Evolutionary conservation across 495 filamentous ascomycete species (phyloP), one percentile per base, ranked within the genome.

Genomic region (Umbilicaria muhlenbergii): DNA sequence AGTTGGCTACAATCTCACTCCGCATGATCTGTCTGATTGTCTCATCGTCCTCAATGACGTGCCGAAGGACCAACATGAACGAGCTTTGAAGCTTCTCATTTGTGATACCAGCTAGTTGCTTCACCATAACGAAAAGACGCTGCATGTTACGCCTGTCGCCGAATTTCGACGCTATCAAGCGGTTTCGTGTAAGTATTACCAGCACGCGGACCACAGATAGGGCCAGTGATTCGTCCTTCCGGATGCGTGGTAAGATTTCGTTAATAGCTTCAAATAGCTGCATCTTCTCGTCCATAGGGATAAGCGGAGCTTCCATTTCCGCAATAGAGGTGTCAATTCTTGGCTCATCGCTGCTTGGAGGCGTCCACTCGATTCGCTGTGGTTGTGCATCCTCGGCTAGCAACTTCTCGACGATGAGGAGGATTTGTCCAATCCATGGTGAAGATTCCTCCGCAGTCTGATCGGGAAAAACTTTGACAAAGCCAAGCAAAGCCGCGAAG

Each of bases 31-130:
- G 83, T 40, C 83, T 85, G 33, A 95, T 70, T 0, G 80, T 89
- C 38, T 86, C 76, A 42, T 91, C 86, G 52, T 99, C 92, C 61
- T 99, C 91, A 34, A 95, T 73, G 13, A 96, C 81, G 55, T 99
- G 91, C 17, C 92, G 77, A 38, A 99, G 66, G 38, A 96, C 78
- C 17, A 92, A 64, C 74, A 96, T 81, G 43, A 96, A 78, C 8
- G 79, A 73, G 50, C 80, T 79, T 52, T 82, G 84, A 5, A 96
- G 69, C 39, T 79, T 78, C 17, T 80, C 68, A 43, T 82, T 82
- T 16, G 77, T 80, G 19, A 75, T 70, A 19, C 80, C 83, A 17
- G 84, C 81, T 35, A 94, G 73, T 53, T 94, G 88, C 57, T 87
- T 89, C 34, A 92, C 75, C 82, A 94, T 93, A 14, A 94, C 73